These are phyloP conservation scores for Papiliotrema nemorosa DNA, from an alignment of 1,284 basidiomycete species.

Conservation along the genomic window DNA sequence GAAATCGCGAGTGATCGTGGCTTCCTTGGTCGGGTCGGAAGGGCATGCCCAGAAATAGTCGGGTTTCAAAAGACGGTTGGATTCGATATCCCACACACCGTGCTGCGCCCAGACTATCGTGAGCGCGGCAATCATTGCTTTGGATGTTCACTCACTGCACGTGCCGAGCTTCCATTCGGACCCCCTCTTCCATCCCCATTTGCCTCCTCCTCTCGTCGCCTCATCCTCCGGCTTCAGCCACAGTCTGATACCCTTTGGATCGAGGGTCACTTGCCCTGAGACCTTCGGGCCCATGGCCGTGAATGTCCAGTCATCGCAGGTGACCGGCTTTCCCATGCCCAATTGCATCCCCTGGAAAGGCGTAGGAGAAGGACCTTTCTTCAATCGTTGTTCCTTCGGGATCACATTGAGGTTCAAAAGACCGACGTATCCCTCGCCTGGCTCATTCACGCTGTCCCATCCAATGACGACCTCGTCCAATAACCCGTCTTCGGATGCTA, in stretches of 20 bases:
- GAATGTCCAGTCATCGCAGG: conserved; percentile 82
- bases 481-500: conserved; percentile 64
- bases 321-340: conserved; percentile 81
- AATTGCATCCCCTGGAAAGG: conserved; percentile 78
- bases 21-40: conserved; percentile 33
- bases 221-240: conserved; percentile 62
- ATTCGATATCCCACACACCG: conserved; percentile 79
- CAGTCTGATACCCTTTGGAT: conserved; percentile 72
- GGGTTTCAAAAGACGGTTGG: conserved; percentile 65
- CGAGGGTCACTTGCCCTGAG: conserved; percentile 69
- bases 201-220: conserved; percentile 48
- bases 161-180: conserved; percentile 74
- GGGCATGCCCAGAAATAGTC: conserved; percentile 69
- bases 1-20: conserved; percentile 70
- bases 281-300: conserved; percentile 72
- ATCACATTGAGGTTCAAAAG: conserved; percentile 66
- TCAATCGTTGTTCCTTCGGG: conserved; percentile 66
- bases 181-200: conserved; percentile 79
- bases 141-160: conserved; percentile 53
- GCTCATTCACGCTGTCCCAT: conserved; percentile 97
- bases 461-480: conserved; percentile 86
- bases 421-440: conserved; percentile 80
- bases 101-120: conserved; percentile 77
- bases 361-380: conserved; percentile 82
- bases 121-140: conserved; percentile 10